Evolutionary conservation across 2,329 filamentous ascomycete species (phyloP), one percentile per base, ranked within the genome.

Genomic region (Purpureocillium lavendulum): DNA sequence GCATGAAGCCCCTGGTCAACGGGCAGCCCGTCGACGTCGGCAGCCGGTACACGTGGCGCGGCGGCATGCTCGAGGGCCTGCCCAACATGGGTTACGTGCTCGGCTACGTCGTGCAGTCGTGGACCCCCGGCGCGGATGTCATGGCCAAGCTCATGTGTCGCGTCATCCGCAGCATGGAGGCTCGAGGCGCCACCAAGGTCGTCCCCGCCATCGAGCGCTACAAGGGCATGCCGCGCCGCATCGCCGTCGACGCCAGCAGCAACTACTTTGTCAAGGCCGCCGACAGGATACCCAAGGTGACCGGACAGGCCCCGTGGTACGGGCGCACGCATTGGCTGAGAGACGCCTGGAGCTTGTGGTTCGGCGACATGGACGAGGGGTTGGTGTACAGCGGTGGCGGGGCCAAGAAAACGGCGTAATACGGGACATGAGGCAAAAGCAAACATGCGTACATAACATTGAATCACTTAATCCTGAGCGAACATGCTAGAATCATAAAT

Each of bases 101-200:
- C 33, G 82, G 82, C 8, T 86, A 85, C 54, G 73, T 76, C 15
- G 76, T 80, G 35, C 71, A 73, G 0, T 73, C 73, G 0, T 87
- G 81, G 81, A 86, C 82, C 0, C 70, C 82, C 0, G 80, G 80
- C 3, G 73, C 76, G 1, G 80, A 84, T 42, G 63, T 66, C 1
- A 60, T 56, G 30, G 65, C 66, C 1, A 63, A 62, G 37, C 61
- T 74, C 5, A 56, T 74, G 4, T 62, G 66, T 4, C 63, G 73
- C 0, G 56, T 82, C 3, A 49, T 79, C 42, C 71, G 69, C 33
- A 50, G 66, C 39, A 79, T 81, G 71, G 58, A 68, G 33, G 56
- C 63, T 14, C 64, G 69, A 16, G 60, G 62, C 0, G 64, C 67
- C 11, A 61, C 57, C 1, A 63, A 57, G 14, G 70, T 70, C 1